phyloP scores from a whole-genome alignment of 148 eudicot species.

The Amaranthus palmeri region DNA sequence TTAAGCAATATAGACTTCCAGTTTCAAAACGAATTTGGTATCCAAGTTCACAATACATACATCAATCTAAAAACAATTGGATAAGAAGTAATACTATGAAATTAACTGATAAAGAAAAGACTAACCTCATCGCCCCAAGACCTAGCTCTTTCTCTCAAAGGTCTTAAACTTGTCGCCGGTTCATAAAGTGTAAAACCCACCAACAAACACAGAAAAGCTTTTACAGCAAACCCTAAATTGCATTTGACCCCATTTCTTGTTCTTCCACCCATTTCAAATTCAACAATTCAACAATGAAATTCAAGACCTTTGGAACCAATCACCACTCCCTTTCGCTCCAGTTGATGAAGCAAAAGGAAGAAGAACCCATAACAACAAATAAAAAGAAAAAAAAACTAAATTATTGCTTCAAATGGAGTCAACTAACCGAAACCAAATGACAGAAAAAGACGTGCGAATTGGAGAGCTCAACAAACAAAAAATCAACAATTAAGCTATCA shows the following conservation, averaged over 20 bases:
- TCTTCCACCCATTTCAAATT: conserved; percentile 21
- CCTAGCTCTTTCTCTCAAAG: conserved; percentile 57
- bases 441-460: conserved; percentile 32
- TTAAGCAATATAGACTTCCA: background rate
- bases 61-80: background rate
- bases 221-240: conserved; percentile 33
- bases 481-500: background rate
- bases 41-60: background rate
- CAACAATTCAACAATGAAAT: conserved; percentile 9
- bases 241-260: conserved; percentile 3
- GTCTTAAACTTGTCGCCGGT: conserved; percentile 58
- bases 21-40: background rate
- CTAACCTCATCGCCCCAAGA: conserved; percentile 96
- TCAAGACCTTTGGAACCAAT: conserved; percentile 9
- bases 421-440: conserved; percentile 25
- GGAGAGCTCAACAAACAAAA: conserved; percentile 34
- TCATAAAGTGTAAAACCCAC: conserved; percentile 24
- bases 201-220: conserved; percentile 31
- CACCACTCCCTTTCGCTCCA: background rate
- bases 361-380: conserved; percentile 21
- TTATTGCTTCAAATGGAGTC: conserved; percentile 33
- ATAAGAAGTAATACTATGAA: background rate
- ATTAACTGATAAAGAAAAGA: background rate
- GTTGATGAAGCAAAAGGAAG: conserved; percentile 13
- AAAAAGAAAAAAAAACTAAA: background rate